Percentiles rank a stretch among this genome's conserved stretches.
phyloP scores from a whole-genome alignment of 768 basidiomycete species.

The Jaapia argillacea region DNA sequence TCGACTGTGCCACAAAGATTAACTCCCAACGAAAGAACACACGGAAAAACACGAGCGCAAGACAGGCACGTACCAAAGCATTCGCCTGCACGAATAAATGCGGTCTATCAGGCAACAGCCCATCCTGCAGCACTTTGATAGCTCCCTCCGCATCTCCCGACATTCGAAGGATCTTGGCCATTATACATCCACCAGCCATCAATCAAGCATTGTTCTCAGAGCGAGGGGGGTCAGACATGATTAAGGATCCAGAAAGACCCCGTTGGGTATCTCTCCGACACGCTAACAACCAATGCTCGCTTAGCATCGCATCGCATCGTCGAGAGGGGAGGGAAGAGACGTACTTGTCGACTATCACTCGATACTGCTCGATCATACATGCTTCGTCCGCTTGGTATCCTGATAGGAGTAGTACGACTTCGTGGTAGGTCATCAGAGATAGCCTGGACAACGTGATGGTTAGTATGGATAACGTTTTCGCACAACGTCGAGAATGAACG shows the following conservation, averaged over 20 bases:
- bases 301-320: no score
- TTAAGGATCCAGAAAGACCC: slow-evolving; percentile 72
- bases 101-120: slow-evolving; percentile 40
- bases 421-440: slow-evolving; percentile 75
- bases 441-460: slow-evolving; percentile 27
- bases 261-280: slow-evolving; percentile 47
- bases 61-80: slow-evolving; percentile 38
- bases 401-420: slow-evolving; percentile 55
- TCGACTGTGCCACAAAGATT: slow-evolving; percentile 30
- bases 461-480: not conserved
- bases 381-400: slow-evolving; percentile 72
- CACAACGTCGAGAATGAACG: no score
- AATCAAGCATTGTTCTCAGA: no score
- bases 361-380: slow-evolving; percentile 52
- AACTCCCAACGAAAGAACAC: not conserved
- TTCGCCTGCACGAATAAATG: slow-evolving; percentile 64
- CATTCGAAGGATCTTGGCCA: slow-evolving; percentile 76
- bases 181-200: no score
- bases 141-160: slow-evolving; percentile 52
- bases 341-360: slow-evolving; percentile 52
- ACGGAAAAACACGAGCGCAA: not conserved
- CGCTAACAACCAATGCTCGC: slow-evolving; percentile 20
- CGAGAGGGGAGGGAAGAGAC: slow-evolving; percentile 9
- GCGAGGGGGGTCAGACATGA: slow-evolving; percentile 28
- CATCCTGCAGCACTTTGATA: slow-evolving; percentile 48